Evolutionary conservation across 2,329 filamentous ascomycete species (phyloP).

Genomic region (Pestalotiopsis sp.): DNA sequence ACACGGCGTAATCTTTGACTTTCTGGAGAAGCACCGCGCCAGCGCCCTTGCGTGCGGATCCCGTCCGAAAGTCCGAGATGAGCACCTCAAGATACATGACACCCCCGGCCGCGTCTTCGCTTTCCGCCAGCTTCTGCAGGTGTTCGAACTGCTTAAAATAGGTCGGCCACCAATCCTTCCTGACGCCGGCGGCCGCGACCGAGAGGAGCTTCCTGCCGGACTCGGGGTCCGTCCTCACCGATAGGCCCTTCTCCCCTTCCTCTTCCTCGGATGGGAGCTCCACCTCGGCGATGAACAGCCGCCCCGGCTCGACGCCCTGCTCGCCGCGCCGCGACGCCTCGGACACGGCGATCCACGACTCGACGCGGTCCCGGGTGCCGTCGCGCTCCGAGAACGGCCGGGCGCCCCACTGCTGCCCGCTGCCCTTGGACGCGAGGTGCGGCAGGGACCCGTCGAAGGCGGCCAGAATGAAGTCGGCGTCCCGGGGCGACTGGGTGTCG

Average conservation of each 20-base stretch:
- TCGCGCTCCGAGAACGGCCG: slow-evolving; percentile 12
- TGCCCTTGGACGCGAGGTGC: slow-evolving; percentile 17
- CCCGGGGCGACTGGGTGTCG: neutral
- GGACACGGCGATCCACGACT: neutral
- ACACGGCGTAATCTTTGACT: slow-evolving; percentile 13
- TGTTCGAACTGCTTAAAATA: neutral
- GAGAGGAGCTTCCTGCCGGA: neutral
- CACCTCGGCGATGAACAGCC: slow-evolving; percentile 18
- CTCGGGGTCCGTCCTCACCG: neutral
- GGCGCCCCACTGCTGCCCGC: slow-evolving; percentile 18
- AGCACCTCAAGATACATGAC: slow-evolving; percentile 18
- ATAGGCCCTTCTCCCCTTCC: too few relatives aligned
- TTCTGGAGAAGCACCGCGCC: neutral
- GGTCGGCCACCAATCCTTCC: neutral
- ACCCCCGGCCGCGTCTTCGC: slow-evolving; percentile 12
- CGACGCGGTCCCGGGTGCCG: neutral
- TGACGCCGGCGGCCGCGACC: neutral
- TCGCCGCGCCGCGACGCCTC: slow-evolving; percentile 10
- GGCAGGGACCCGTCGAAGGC: slow-evolving; percentile 18
- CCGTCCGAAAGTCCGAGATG: slow-evolving; percentile 19
- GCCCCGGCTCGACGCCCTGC: slow-evolving; percentile 11
- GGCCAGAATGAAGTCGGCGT: slow-evolving; percentile 16
- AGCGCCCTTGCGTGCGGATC: slow-evolving; percentile 5
- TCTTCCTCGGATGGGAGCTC: neutral
- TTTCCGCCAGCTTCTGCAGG: neutral